Percentiles rank a stretch among this genome's conserved stretches.
These are phyloP conservation scores for Paraconiothyrium brasiliense DNA, from an alignment of 2,329 filamentous ascomycete species.

Conservation along the genomic window DNA sequence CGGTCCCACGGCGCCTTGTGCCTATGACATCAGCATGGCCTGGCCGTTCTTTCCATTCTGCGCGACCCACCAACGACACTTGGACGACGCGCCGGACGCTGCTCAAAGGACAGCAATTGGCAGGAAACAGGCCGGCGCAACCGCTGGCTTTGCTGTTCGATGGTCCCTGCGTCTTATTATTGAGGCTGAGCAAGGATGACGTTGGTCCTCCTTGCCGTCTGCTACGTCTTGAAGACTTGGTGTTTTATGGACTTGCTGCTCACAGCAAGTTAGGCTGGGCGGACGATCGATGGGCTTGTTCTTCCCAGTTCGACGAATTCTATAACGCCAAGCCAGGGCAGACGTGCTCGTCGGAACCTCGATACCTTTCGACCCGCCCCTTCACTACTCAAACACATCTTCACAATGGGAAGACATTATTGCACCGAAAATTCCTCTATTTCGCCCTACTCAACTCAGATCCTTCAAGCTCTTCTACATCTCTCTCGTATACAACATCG, in stretches of 20 bases:
- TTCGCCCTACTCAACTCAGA: conserved; percentile 7
- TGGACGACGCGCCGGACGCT: not conserved
- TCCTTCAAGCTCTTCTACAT: not conserved
- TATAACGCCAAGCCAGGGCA: not conserved
- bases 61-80: conserved; percentile 24
- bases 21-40: conserved; percentile 36
- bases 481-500: conserved; percentile 8
- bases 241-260: conserved; percentile 4
- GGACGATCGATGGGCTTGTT: conserved; percentile 4
- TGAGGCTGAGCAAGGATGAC: conserved; percentile 17
- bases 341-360: not conserved
- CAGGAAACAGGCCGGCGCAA: not conserved
- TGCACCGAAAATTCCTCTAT: conserved; percentile 4
- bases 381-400: not conserved
- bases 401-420: not conserved
- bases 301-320: not conserved
- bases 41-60: conserved; percentile 5
- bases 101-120: conserved; percentile 13
- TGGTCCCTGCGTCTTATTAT: conserved; percentile 11
- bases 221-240: not conserved
- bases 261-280: not conserved
- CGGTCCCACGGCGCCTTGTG: conserved; percentile 13
- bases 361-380: not conserved
- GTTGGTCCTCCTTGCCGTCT: conserved; percentile 2
- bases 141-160: conserved; percentile 1